phyloP scores from a whole-genome alignment of 306 rosid species.

The Adenanthera pavonina region DNA sequence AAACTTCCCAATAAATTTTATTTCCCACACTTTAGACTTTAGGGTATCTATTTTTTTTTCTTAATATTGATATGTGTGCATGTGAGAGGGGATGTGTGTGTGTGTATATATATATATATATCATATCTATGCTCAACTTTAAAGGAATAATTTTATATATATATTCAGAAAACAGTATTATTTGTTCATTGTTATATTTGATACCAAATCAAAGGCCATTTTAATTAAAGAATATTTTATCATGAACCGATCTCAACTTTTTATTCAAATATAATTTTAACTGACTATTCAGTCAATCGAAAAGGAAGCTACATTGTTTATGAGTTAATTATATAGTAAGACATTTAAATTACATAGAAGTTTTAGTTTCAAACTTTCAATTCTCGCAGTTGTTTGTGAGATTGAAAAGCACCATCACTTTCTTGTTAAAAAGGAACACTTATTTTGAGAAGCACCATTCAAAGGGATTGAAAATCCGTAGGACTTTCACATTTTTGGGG shows the following conservation, averaged over 20 bases:
- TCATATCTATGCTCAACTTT: too few relatives aligned
- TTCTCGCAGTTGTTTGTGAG: background rate
- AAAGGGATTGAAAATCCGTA: background rate
- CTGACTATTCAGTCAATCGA: background rate
- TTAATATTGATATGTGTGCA: too few relatives aligned
- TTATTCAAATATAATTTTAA: background rate
- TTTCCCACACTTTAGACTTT: too few relatives aligned
- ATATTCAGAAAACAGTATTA: too few relatives aligned
- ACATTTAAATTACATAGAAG: background rate
- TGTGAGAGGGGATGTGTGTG: too few relatives aligned
- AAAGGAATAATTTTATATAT: too few relatives aligned
- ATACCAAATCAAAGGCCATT: too few relatives aligned
- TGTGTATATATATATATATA: too few relatives aligned
- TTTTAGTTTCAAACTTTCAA: background rate
- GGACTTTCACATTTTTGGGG: background rate
- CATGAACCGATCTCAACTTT: background rate
- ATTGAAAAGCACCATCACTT: background rate
- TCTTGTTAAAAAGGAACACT: background rate
- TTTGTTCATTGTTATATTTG: too few relatives aligned
- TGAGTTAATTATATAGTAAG: background rate
- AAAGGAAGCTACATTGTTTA: background rate
- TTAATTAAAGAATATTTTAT: too few relatives aligned
- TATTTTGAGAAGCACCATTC: background rate
- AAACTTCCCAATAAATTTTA: too few relatives aligned
- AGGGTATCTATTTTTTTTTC: too few relatives aligned